Conservation (phyloP, 106 monocot genomes). For the Triglochin maritima region DNA sequence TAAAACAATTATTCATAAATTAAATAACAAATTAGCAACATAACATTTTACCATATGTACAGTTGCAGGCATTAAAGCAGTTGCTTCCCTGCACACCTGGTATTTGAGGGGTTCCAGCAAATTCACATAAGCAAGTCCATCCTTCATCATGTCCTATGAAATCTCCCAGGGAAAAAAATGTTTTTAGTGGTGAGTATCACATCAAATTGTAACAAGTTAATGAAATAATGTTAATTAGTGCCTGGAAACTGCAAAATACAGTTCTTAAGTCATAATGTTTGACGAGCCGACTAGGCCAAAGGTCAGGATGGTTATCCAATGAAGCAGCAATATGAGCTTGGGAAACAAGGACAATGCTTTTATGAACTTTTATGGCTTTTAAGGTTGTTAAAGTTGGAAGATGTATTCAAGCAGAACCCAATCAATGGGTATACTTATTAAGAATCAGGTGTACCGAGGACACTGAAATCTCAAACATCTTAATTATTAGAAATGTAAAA, state of each 20-base stretch:
- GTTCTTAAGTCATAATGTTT: neutral
- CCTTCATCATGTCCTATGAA: conserved; percentile 7
- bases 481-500: no score
- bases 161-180: neutral
- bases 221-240: no score
- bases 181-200: neutral
- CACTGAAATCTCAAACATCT: no score
- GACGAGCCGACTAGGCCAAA: neutral
- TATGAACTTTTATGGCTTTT: no score
- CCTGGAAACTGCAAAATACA: no score
- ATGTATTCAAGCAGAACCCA: no score
- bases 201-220: neutral
- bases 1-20: neutral
- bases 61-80: conserved; percentile 76
- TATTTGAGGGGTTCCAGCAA: conserved; percentile 12
- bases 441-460: no score
- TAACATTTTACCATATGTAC: conserved; percentile 47
- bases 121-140: conserved; percentile 63
- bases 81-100: conserved; percentile 15
- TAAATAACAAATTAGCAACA: neutral
- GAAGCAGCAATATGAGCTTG: no score
- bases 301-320: neutral
- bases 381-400: no score
- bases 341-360: no score
- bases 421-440: no score